phyloP scores from a whole-genome alignment of 345 rosid species.

The Theobroma cacao region DNA sequence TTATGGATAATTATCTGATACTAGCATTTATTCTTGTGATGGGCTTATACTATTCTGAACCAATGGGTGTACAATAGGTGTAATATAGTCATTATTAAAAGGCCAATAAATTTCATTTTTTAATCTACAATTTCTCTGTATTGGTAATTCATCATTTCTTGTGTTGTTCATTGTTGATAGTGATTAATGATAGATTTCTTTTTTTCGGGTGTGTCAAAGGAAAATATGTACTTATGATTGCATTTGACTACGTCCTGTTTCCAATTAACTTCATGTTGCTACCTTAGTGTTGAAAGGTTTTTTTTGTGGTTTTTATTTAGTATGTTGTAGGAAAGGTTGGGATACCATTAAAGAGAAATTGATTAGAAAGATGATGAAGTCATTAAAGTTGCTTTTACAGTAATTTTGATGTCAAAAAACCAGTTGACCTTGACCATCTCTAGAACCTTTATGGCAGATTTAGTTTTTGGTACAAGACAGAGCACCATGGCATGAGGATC shows the following conservation, averaged over 20 bases:
- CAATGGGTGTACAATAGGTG: neutral
- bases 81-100: neutral
- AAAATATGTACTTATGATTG: neutral
- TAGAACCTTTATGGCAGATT: no score
- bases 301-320: neutral
- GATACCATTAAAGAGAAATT: neutral
- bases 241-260: neutral
- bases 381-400: neutral
- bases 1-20: neutral
- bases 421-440: no score
- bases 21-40: neutral
- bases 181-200: neutral
- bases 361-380: neutral
- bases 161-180: conserved; percentile 4
- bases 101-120: neutral
- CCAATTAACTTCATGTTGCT: neutral
- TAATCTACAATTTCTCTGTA: neutral
- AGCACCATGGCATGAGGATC: no score
- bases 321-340: neutral
- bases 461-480: no score
- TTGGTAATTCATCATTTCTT: neutral
- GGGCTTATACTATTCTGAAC: neutral
- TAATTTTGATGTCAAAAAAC: no score
- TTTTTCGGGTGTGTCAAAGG: neutral
- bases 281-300: neutral